phyloP scores from a whole-genome alignment of 2,329 filamentous ascomycete species.

The Myriosclerotinia duriaeana region DNA sequence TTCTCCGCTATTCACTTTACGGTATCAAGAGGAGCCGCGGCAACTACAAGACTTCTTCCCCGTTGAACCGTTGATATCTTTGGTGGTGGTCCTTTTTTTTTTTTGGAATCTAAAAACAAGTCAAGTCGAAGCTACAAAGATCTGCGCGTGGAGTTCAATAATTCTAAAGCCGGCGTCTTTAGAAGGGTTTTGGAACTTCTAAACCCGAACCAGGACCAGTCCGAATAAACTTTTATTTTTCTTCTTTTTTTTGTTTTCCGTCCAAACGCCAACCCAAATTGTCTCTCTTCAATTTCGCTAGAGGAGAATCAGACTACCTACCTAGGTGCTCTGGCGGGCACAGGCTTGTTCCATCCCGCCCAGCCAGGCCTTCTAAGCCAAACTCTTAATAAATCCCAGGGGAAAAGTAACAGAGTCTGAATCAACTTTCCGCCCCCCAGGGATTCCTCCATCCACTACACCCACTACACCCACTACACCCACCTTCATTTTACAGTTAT shows the following conservation, averaged over 20 bases:
- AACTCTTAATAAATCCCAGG: too few species aligned
- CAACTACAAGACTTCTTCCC: conserved; percentile 8
- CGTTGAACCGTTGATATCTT: conserved; percentile 17
- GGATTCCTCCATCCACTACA: background rate
- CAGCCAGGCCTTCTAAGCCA: background rate
- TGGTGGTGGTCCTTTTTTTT: too few species aligned
- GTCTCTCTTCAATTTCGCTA: conserved; percentile 24
- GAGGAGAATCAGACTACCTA: too few species aligned
- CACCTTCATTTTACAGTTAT: background rate
- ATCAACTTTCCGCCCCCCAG: background rate
- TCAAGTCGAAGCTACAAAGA: too few species aligned
- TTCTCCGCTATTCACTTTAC: conserved; percentile 20
- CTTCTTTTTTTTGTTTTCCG: too few species aligned
- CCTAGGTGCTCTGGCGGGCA: background rate
- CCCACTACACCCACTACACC: too few species aligned
- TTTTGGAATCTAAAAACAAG: too few species aligned
- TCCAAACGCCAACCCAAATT: background rate
- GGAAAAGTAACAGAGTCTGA: too few species aligned
- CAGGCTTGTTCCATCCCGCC: conserved; percentile 9
- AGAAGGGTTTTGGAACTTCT: background rate
- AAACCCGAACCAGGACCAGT: too few species aligned
- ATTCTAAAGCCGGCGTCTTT: too few species aligned
- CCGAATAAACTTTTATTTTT: too few species aligned
- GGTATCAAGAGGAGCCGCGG: conserved; percentile 9
- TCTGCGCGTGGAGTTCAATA: too few species aligned